These are phyloP conservation scores for Candida sp. DNA, from an alignment of 1,139 yeast species.

Conservation along the genomic window DNA sequence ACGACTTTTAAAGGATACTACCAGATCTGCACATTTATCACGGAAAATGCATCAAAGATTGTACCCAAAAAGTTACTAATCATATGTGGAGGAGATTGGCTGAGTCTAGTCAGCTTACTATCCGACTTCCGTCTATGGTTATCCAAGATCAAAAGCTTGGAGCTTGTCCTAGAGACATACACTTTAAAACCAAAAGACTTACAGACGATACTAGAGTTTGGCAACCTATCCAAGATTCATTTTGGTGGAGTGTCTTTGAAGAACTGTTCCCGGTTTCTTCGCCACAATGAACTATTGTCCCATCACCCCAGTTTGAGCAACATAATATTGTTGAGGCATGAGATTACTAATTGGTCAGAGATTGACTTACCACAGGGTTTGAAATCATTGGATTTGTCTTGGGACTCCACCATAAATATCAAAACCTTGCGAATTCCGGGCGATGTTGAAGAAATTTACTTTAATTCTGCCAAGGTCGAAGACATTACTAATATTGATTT, in stretches of 20 bases:
- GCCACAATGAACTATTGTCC: conserved; percentile 12
- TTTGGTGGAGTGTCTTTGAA: conserved; percentile 27
- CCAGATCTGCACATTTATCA: conserved; percentile 32
- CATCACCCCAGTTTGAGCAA: conserved; percentile 21
- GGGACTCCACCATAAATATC: conserved; percentile 25
- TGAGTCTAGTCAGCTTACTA: conserved; percentile 29
- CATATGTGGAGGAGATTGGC: conserved; percentile 38
- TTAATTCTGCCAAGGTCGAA: conserved; percentile 32
- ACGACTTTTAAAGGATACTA: conserved; percentile 32
- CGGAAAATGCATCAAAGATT: conserved; percentile 26
- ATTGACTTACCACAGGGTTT: conserved; percentile 27
- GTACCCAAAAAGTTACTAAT: conserved; percentile 30
- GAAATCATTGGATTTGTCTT: conserved; percentile 37
- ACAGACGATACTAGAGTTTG: conserved; percentile 23
- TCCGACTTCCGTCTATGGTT: conserved; percentile 22
- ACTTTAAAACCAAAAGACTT: conserved; percentile 25
- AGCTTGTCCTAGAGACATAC: conserved; percentile 31
- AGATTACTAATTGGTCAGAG: conserved; percentile 31
- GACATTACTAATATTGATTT: conserved; percentile 19
- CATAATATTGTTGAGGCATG: conserved; percentile 37
- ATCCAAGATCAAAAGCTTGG: conserved; percentile 19
- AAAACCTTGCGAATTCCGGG: conserved; percentile 22
- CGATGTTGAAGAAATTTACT: conserved; percentile 27
- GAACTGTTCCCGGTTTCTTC: conserved; percentile 10
- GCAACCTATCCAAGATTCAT: conserved; percentile 35